Evolutionary conservation across 129 eudicot species (phyloP).

Genomic region (Helianthus tuberosus): DNA sequence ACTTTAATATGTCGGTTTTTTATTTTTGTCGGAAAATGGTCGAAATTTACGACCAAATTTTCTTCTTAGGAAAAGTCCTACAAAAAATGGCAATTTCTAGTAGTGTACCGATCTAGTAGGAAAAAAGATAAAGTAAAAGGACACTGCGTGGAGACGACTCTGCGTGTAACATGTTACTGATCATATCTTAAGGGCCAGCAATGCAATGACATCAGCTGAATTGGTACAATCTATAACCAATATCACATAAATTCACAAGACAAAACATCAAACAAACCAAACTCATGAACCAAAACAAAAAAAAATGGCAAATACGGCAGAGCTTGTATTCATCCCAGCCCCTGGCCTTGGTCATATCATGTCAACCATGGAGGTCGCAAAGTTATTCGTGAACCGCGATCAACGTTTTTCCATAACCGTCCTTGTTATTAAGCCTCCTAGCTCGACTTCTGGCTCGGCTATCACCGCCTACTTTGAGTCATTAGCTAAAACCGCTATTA

Average conservation of each 20-base stretch:
- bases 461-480: not conserved
- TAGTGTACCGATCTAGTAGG: no score
- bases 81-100: no score
- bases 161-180: no score
- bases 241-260: not conserved
- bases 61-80: no score
- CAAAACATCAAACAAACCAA: not conserved
- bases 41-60: no score
- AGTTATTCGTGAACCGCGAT: conserved; percentile 34
- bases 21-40: no score
- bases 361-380: conserved; percentile 46
- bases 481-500: not conserved
- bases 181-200: no score
- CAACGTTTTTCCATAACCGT: conserved; percentile 23
- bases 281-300: conserved; percentile 4
- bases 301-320: conserved; percentile 23
- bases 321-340: conserved; percentile 43
- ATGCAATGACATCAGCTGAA: no score
- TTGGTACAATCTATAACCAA: no score
- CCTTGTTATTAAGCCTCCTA: conserved; percentile 13
- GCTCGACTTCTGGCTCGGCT: not conserved
- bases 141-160: no score
- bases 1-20: no score
- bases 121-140: no score
- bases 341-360: conserved; percentile 46